These are phyloP conservation scores for Kalmanozyma brasiliensis DNA, from an alignment of 1,284 basidiomycete genomes.

Conservation along the genomic window DNA sequence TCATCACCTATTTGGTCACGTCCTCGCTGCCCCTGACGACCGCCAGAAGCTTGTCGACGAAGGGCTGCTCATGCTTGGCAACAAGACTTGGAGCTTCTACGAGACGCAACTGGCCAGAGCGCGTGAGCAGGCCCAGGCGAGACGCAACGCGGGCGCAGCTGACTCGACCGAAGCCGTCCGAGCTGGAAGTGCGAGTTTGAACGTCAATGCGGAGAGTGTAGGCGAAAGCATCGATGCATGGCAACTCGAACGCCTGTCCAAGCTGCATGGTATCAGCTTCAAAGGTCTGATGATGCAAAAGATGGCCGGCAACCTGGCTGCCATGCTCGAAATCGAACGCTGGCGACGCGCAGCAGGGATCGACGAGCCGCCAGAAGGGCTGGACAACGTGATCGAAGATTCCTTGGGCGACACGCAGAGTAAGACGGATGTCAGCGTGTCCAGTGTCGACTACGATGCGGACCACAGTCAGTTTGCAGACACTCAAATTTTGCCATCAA, in stretches of 20 bases:
- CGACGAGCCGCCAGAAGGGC: conserved; percentile 14
- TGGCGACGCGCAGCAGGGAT: conserved; percentile 36
- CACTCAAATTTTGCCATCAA: conserved; percentile 14
- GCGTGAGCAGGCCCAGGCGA: conserved; percentile 20
- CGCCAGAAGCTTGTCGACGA: conserved; percentile 22
- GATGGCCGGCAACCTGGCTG: conserved; percentile 44
- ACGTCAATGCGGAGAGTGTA: not conserved
- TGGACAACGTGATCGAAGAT: conserved; percentile 13
- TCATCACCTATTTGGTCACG: conserved; percentile 42
- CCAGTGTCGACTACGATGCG: conserved; percentile 37
- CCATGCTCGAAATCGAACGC: conserved; percentile 44
- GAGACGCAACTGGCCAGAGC: conserved; percentile 33
- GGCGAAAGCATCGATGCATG: conserved; percentile 21
- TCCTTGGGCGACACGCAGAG: conserved; percentile 9
- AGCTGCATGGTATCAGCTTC: conserved; percentile 33
- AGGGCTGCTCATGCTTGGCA: conserved; percentile 37
- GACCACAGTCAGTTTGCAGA: conserved; percentile 40
- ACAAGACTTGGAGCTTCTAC: conserved; percentile 42
- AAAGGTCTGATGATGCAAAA: conserved; percentile 49
- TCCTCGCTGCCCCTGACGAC: conserved; percentile 26
- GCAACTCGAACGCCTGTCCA: conserved; percentile 25
- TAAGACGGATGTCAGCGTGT: conserved; percentile 9
- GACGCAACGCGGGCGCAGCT: not conserved
- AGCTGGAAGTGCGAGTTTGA: conserved; percentile 8
- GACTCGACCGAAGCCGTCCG: conserved; percentile 35